Conservation (phyloP, 179 eudicot genomes). For the Heliamphora pulchella region DNA sequence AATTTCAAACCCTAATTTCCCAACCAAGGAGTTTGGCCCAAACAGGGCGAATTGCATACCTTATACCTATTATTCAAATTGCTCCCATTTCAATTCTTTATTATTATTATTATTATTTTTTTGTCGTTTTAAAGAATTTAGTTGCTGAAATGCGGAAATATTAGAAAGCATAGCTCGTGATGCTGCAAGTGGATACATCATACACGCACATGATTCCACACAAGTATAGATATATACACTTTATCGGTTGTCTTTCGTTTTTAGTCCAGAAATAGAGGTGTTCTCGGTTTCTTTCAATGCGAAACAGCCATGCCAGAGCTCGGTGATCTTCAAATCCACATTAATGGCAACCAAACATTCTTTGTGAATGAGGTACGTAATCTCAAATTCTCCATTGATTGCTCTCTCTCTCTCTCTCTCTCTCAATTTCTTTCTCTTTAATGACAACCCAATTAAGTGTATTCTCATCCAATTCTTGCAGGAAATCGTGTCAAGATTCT, state of each 20-base stretch:
- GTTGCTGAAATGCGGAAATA: too few relatives aligned
- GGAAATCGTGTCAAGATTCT: constrained; percentile 45
- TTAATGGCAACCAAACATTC: constrained; percentile 68
- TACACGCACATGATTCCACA: too few relatives aligned
- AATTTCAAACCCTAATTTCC: too few relatives aligned
- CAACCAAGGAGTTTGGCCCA: too few relatives aligned
- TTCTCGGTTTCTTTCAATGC: constrained; percentile 17
- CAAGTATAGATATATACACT: neutral
- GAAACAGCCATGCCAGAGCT: constrained; percentile 40
- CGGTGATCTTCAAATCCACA: constrained; percentile 56
- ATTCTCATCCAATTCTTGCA: constrained; percentile 22
- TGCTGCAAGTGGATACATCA: too few relatives aligned
- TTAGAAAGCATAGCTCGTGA: too few relatives aligned
- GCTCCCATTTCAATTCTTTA: too few relatives aligned
- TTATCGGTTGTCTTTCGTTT: neutral
- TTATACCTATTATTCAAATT: too few relatives aligned
- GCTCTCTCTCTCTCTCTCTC: neutral
- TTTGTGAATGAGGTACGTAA: constrained; percentile 54
- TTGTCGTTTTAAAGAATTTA: too few relatives aligned
- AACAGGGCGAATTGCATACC: too few relatives aligned
- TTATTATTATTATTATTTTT: too few relatives aligned
- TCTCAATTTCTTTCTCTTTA: neutral
- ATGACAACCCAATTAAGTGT: neutral
- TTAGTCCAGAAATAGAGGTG: neutral
- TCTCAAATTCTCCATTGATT: neutral